Evolutionary conservation across 352 stramenopile species (phyloP), one percentile per base, ranked within the genome.

Genomic region (Phytophthora pseudosyringae): DNA sequence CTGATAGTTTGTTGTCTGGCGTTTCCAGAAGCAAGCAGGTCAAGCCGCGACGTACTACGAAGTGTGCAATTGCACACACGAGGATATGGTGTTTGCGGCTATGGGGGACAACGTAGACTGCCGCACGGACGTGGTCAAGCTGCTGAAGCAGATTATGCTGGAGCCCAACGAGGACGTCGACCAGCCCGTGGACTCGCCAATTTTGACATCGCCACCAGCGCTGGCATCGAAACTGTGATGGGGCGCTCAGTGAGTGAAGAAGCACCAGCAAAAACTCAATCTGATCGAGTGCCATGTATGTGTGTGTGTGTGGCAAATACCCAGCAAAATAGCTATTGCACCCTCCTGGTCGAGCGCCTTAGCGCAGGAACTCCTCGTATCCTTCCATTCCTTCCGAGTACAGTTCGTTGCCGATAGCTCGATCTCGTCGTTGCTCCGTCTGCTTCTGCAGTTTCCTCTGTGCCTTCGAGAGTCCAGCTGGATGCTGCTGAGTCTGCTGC

Each of bases 51-150:
- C 75, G 45, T 89, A 78, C 45, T 66, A 64, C 36, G 62, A 79
- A 64, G 61, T 91, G 28, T 36, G 47, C n/a, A 59, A 79, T 21
- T 89, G 82, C 51, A 80, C 48, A 33, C 81, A 91, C 61, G 76
- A 89, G 60, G 74, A 86, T 52, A 80, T 91, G 39, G 63, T 89
- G 28, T 87, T 91, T 52, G 78, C 82, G n/a, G 62, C 74, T 28
- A 89, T 91, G 82, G 82, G 82, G n/a, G 80, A 91, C 59, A 71
- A 70, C 35, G 70, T 89, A 15, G 35, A 67, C 10, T 84, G 69
- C 59, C 80, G 78, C 21, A 41, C 56, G 8, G 66, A 78, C 26
- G 63, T 86, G 26, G 26, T 87, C 26, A 59, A 63, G 21, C 71
- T 80, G 47, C 57, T 84, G 41, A 76, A 75, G 40, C 75, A 53